Percentiles rank a stretch among this genome's conserved stretches.
Conservation (phyloP, 2,329 filamentous ascomycete genomes). For the Fusarium cyanostomum region DNA sequence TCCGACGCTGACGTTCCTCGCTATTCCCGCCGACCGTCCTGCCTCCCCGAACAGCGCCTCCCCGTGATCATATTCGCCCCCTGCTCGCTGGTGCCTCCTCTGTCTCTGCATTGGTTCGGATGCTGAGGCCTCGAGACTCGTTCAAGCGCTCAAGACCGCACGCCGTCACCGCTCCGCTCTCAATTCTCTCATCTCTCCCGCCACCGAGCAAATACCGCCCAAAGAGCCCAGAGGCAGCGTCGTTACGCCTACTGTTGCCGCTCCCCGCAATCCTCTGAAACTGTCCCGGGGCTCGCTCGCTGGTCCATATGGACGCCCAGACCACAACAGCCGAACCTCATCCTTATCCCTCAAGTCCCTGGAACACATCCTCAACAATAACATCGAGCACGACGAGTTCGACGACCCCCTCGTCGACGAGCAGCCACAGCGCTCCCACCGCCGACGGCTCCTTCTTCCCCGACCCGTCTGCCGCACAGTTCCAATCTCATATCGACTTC, state of each 20-base stretch:
- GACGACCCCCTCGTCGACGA: conserved; percentile 41
- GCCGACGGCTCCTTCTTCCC: conserved; percentile 46
- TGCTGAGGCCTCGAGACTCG: conserved; percentile 30
- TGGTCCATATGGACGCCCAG: conserved; percentile 53
- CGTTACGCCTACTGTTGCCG: conserved; percentile 37
- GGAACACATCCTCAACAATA: conserved; percentile 43
- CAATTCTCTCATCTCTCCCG: conserved; percentile 30
- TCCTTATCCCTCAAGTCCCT: conserved; percentile 49
- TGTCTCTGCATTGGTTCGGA: conserved; percentile 36
- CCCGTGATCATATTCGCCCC: conserved; percentile 35
- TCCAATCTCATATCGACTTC: conserved; percentile 60
- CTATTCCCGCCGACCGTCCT: conserved; percentile 36
- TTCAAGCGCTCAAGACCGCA: conserved; percentile 16
- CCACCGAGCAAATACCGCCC: conserved; percentile 28
- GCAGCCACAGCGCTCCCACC: conserved; percentile 41
- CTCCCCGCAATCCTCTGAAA: conserved; percentile 37
- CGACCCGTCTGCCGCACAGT: conserved; percentile 45
- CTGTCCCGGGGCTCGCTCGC: conserved; percentile 43
- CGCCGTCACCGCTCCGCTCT: conserved; percentile 26
- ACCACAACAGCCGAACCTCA: conserved; percentile 51
- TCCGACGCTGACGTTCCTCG: conserved; percentile 31
- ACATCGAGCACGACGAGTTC: conserved; percentile 41
- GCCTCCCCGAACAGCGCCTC: conserved; percentile 38
- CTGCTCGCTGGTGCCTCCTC: conserved; percentile 17
- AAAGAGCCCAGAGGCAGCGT: conserved; percentile 32